Percentiles rank a stretch among this genome's conserved stretches.
Evolutionary conservation across 306 rosid genomes (phyloP).

Genomic region (Cucurbita argyrosperma): DNA sequence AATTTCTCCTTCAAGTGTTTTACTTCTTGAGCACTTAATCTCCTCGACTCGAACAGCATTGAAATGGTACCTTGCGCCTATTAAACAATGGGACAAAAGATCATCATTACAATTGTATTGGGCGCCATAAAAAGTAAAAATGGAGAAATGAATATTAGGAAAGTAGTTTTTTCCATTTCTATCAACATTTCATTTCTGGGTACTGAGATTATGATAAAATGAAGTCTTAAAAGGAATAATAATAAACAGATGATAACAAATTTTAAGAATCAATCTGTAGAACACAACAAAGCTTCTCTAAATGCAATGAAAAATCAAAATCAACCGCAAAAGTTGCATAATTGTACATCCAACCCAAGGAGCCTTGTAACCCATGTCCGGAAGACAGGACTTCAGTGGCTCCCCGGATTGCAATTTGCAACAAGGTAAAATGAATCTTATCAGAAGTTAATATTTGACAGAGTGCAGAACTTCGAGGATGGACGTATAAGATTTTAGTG

Average conservation of each 20-base stretch:
- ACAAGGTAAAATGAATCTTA: not conserved
- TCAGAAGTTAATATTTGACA: not conserved
- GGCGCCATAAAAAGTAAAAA: not conserved
- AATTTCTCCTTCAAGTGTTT: conserved; percentile 38
- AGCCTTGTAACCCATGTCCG: not conserved
- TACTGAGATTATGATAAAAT: not conserved
- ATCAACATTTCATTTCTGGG: not conserved
- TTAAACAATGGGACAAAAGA: conserved; percentile 3
- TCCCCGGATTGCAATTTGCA: not conserved
- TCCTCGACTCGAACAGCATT: conserved; percentile 57
- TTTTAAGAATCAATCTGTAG: not conserved
- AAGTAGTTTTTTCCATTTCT: not conserved
- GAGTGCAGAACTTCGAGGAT: not conserved
- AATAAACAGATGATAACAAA: not conserved
- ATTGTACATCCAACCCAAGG: not conserved
- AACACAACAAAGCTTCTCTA: not conserved
- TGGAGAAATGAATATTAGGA: not conserved
- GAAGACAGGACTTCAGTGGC: not conserved
- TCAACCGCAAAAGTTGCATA: not conserved
- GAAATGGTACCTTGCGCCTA: conserved; percentile 60
- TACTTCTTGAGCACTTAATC: conserved; percentile 37
- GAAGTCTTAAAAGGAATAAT: not conserved
- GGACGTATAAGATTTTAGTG: not conserved
- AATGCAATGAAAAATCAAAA: not conserved
- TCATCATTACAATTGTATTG: not conserved